phyloP scores from a whole-genome alignment of 2,329 filamentous ascomycete species.

The Pestalotiopsis sp. region DNA sequence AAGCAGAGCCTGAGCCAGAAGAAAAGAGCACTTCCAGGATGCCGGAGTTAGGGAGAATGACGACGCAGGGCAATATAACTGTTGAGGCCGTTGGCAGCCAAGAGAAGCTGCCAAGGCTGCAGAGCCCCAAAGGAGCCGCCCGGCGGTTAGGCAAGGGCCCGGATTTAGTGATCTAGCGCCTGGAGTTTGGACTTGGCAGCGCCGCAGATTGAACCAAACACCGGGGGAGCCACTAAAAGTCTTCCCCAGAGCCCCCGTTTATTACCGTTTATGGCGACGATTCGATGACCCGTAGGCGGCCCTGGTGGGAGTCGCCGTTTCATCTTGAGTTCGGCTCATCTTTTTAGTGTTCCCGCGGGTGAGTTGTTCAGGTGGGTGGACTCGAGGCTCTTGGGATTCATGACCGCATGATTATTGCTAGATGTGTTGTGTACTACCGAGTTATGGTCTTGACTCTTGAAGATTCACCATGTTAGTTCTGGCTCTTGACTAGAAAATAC shows the following conservation, averaged over 20 bases:
- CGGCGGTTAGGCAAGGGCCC: background rate
- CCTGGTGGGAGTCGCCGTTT: background rate
- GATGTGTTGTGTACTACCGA: background rate
- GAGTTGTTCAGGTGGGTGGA: background rate
- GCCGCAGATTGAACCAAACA: background rate
- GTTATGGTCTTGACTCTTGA: background rate
- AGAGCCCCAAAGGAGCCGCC: background rate
- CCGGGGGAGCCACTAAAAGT: background rate
- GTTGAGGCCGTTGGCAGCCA: background rate
- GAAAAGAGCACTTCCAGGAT: too few species aligned
- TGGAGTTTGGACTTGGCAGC: background rate
- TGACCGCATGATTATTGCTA: background rate
- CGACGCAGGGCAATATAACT: constrained; percentile 2
- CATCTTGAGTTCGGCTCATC: constrained; percentile 8
- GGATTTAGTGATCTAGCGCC: background rate
- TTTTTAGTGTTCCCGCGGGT: background rate
- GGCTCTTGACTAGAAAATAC: too few species aligned
- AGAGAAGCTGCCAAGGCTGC: constrained; percentile 5
- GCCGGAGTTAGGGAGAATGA: background rate
- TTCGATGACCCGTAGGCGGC: background rate
- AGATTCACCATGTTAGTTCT: background rate
- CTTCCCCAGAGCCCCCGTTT: background rate
- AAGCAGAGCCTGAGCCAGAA: too few species aligned
- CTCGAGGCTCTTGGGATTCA: background rate
- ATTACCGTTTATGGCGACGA: background rate